Percentiles rank a stretch among this genome's conserved stretches.
Conservation (phyloP, 495 filamentous ascomycete species). For the Xylaria bambusicola region DNA sequence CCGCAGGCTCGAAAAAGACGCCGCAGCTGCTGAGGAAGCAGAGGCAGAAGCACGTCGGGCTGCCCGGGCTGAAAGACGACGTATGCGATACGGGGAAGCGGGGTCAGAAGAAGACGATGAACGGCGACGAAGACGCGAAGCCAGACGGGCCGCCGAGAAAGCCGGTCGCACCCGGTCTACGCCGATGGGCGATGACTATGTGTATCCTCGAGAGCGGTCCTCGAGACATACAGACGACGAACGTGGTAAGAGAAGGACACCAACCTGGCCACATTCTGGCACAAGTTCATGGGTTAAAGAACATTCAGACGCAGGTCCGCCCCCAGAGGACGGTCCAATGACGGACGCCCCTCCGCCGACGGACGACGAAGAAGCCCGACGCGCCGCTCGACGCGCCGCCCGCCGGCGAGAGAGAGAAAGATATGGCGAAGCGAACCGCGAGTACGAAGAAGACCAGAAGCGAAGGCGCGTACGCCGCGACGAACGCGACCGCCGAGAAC, state of each 20-base stretch:
- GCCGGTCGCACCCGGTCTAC: conserved; percentile 38
- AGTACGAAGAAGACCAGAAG: conserved; percentile 47
- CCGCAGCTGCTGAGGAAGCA: conserved; percentile 33
- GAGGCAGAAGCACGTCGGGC: conserved; percentile 49
- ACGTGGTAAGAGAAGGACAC: conserved; percentile 34
- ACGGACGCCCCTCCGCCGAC: conserved; percentile 30
- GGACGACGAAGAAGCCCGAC: conserved; percentile 51
- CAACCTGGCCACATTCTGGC: conserved; percentile 55
- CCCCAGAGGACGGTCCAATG: conserved; percentile 40
- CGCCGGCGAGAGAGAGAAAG: conserved; percentile 41
- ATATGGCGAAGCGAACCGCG: conserved; percentile 42
- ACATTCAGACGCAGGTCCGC: conserved; percentile 58
- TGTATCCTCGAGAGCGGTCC: conserved; percentile 46
- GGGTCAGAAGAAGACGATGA: conserved; percentile 51
- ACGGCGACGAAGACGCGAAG: conserved; percentile 52
- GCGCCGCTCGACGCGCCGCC: conserved; percentile 44
- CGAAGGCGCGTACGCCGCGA: conserved; percentile 47
- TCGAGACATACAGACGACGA: conserved; percentile 35
- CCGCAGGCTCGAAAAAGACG: conserved; percentile 42
- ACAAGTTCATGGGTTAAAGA: conserved; percentile 63
- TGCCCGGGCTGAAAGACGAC: conserved; percentile 40
- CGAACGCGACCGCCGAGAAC: conserved; percentile 42
- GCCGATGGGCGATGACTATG: conserved; percentile 43
- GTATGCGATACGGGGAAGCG: conserved; percentile 29
- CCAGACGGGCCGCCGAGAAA: conserved; percentile 45